Conservation (phyloP, 148 eudicot genomes). For the Beta vulgaris region DNA sequence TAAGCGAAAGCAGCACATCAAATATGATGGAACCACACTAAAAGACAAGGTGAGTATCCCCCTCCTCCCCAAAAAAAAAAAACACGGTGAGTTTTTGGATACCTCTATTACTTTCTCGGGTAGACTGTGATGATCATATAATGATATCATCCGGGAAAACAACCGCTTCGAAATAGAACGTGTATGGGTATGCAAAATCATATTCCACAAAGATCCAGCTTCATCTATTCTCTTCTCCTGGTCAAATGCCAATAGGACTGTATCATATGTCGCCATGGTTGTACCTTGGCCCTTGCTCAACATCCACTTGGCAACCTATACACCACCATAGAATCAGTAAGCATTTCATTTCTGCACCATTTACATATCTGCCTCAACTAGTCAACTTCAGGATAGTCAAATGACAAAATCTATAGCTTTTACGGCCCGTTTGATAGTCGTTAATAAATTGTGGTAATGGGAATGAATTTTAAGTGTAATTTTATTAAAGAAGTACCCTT, state of each 20-base stretch:
- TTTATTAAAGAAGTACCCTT: too few relatives aligned
- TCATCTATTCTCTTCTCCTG: conserved; percentile 69
- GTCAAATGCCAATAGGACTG: conserved; percentile 72
- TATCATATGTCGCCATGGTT: conserved; percentile 87
- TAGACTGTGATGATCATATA: conserved; percentile 74
- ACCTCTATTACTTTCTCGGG: conserved; percentile 82
- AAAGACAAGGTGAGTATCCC: too few relatives aligned
- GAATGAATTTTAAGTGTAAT: too few relatives aligned
- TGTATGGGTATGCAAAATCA: conserved; percentile 75
- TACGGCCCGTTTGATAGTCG: too few relatives aligned
- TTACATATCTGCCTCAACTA: not conserved
- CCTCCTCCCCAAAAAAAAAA: too few relatives aligned
- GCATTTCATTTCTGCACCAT: not conserved
- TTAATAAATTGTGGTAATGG: too few relatives aligned
- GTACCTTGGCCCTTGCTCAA: conserved; percentile 95
- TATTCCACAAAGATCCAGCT: conserved; percentile 88
- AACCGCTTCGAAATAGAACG: conserved; percentile 74
- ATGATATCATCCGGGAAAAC: conserved; percentile 81
- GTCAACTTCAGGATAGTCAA: not conserved
- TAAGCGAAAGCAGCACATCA: too few relatives aligned
- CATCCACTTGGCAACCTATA: conserved; percentile 95
- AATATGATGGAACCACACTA: too few relatives aligned
- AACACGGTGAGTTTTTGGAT: conserved; percentile 7
- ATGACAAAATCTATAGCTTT: too few relatives aligned
- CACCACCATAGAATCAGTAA: conserved; percentile 14